Evolutionary conservation across 2,329 filamentous ascomycete genomes (phyloP).

Genomic region (Neurospora sp.): DNA sequence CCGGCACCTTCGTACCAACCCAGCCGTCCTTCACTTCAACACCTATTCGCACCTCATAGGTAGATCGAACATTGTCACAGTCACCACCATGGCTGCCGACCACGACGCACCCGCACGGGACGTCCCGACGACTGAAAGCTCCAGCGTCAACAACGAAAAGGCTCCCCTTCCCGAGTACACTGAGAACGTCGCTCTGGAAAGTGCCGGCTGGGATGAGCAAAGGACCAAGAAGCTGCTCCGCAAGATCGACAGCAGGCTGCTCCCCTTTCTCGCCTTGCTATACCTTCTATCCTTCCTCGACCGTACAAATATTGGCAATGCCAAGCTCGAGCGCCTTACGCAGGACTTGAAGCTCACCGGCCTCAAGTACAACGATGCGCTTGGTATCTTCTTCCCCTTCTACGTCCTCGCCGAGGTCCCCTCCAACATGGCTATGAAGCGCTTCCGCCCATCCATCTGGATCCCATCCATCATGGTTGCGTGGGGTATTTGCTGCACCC

Average conservation of each 20-base stretch:
- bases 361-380: constrained; percentile 23
- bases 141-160: constrained; percentile 18
- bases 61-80: not conserved
- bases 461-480: constrained; percentile 32
- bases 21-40: not conserved
- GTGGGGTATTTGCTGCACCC: constrained; percentile 27
- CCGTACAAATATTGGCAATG: constrained; percentile 39
- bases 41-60: not conserved
- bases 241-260: constrained; percentile 39
- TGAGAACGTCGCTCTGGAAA: constrained; percentile 13
- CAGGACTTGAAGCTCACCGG: constrained; percentile 20
- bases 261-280: constrained; percentile 44
- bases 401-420: constrained; percentile 40
- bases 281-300: constrained; percentile 43
- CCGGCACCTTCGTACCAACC: not conserved
- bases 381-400: constrained; percentile 37
- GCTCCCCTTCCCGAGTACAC: constrained; percentile 4
- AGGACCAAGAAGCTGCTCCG: constrained; percentile 35
- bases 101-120: constrained; percentile 13
- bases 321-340: constrained; percentile 27
- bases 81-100: constrained; percentile 12
- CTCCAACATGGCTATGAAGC: constrained; percentile 42
- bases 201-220: constrained; percentile 22
- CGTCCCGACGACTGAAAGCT: constrained; percentile 15
- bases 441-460: constrained; percentile 34